These are phyloP conservation scores for Penicillium italicum DNA, from an alignment of 2,329 filamentous ascomycete genomes.

Conservation along the genomic window DNA sequence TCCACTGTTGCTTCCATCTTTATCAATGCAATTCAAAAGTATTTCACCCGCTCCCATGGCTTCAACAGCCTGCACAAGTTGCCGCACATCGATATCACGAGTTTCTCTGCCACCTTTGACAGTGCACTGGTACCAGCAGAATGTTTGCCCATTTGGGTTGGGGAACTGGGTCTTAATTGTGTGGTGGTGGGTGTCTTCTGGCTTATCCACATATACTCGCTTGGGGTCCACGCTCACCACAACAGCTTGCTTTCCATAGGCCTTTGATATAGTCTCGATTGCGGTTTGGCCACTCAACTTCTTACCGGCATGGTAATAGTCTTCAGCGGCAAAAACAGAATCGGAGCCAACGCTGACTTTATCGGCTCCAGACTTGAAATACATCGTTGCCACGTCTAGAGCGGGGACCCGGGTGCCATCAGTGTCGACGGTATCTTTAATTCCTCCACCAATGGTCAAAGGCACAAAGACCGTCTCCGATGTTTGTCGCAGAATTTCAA, in stretches of 20 bases:
- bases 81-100: conserved; percentile 87
- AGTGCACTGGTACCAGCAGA: conserved; percentile 97
- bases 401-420: conserved; percentile 84
- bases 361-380: conserved; percentile 95
- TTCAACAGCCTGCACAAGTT: conserved; percentile 84
- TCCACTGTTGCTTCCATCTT: conserved; percentile 88
- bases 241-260: conserved; percentile 95
- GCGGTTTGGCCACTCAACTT: conserved; percentile 76
- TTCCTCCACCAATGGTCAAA: conserved; percentile 90
- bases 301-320: conserved; percentile 71
- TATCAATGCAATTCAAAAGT: conserved; percentile 95
- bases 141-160: conserved; percentile 71
- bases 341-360: conserved; percentile 97
- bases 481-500: conserved; percentile 82
- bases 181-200: conserved; percentile 68
- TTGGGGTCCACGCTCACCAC: conserved; percentile 94
- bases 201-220: conserved; percentile 74
- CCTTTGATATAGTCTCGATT: conserved; percentile 89
- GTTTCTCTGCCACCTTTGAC: conserved; percentile 93
- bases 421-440: conserved; percentile 84
- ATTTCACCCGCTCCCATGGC: conserved; percentile 95
- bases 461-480: conserved; percentile 94
- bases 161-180: conserved; percentile 67
- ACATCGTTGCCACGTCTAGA: conserved; percentile 89
- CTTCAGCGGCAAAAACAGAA: conserved; percentile 86